A percentile compares a stretch with the other conserved stretches of the same genome.
phyloP scores from a whole-genome alignment of 2,329 filamentous ascomycete genomes.

The Thelonectria discophora region DNA sequence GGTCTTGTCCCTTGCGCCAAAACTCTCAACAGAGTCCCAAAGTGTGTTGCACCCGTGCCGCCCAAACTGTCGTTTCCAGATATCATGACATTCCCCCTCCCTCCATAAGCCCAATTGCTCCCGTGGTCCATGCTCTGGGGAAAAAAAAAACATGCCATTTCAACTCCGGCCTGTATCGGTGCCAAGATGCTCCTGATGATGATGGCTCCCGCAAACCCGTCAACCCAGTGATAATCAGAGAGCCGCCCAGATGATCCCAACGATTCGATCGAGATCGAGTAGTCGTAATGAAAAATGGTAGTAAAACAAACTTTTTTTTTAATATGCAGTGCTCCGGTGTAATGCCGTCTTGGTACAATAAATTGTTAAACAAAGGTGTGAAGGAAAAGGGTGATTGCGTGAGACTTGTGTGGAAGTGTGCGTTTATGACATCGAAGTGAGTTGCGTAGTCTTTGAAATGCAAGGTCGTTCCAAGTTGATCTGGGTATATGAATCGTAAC shows the following conservation, averaged over 20 bases:
- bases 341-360: slow-evolving; percentile 59
- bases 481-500: slow-evolving; percentile 25
- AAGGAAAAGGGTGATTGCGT: slow-evolving; percentile 31
- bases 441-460: slow-evolving; percentile 42
- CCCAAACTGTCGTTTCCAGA: slow-evolving; percentile 42
- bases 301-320: slow-evolving; percentile 50
- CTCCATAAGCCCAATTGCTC: slow-evolving; percentile 41
- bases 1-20: slow-evolving; percentile 40
- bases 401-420: slow-evolving; percentile 31
- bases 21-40: slow-evolving; percentile 24
- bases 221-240: slow-evolving; percentile 35
- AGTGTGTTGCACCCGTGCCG: slow-evolving; percentile 30
- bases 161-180: slow-evolving; percentile 45
- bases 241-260: slow-evolving; percentile 38
- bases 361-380: slow-evolving; percentile 44
- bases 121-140: slow-evolving; percentile 48
- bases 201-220: slow-evolving; percentile 38
- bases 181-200: slow-evolving; percentile 44
- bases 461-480: slow-evolving; percentile 22
- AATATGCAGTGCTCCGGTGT: slow-evolving; percentile 60
- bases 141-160: slow-evolving; percentile 45
- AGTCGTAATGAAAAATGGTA: slow-evolving; percentile 36
- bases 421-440: slow-evolving; percentile 41
- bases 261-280: slow-evolving; percentile 33
- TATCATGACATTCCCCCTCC: slow-evolving; percentile 44